Percentiles rank a stretch among this genome's conserved stretches.
Evolutionary conservation across 2,329 filamentous ascomycete species (phyloP).

Genomic region (Dryadomyces sulphureus): DNA sequence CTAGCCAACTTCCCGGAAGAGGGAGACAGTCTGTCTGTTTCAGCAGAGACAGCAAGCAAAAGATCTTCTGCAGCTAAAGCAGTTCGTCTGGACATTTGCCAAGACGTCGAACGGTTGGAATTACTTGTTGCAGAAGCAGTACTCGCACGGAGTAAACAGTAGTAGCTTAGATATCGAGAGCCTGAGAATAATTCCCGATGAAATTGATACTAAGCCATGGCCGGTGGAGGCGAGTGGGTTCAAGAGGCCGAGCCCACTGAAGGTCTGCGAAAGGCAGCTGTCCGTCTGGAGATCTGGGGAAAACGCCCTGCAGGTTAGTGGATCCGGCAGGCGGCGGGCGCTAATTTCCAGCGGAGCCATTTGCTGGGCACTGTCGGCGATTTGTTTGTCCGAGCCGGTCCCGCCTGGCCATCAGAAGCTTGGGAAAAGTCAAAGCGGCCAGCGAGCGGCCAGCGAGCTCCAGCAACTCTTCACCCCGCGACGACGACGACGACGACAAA

Average conservation of each 20-base stretch:
- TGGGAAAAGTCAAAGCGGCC: background rate
- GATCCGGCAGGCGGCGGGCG: too few relatives aligned
- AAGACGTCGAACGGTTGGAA: too few relatives aligned
- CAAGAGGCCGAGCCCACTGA: too few relatives aligned
- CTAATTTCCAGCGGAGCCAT: background rate
- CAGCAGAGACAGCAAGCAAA: background rate
- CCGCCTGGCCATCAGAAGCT: background rate
- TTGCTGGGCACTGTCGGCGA: background rate
- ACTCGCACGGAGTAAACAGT: too few relatives aligned
- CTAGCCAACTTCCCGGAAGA: too few relatives aligned
- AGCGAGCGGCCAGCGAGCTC: too few relatives aligned
- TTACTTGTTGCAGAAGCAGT: too few relatives aligned
- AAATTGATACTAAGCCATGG: too few relatives aligned
- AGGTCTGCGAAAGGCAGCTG: background rate
- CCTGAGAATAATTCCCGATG: too few relatives aligned
- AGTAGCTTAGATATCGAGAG: too few relatives aligned
- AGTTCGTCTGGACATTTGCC: background rate
- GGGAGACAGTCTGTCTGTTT: too few relatives aligned
- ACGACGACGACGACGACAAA: background rate
- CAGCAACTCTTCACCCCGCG: background rate
- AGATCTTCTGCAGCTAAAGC: constrained; percentile 1
- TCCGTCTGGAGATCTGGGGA: constrained; percentile 1
- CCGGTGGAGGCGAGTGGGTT: background rate
- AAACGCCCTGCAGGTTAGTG: constrained; percentile 1
- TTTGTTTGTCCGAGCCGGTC: background rate